These are phyloP conservation scores for Actinomortierella wolfii DNA, from an alignment of 371 early-diverging fungal genomes.

Conservation along the genomic window DNA sequence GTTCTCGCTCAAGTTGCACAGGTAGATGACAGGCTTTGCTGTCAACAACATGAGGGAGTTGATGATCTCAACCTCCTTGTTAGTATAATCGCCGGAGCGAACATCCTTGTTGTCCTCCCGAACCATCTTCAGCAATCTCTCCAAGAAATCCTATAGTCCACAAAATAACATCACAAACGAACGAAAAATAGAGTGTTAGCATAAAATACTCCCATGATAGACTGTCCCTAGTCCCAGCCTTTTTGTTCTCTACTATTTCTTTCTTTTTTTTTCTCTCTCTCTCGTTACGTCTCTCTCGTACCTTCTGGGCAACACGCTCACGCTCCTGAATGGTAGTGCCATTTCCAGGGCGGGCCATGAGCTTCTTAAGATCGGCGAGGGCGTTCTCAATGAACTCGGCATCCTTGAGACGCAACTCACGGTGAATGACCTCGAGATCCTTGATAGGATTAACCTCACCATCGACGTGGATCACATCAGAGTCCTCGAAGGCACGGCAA, in stretches of 20 bases:
- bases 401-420: conserved; percentile 92
- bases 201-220: no score
- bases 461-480: conserved; percentile 91
- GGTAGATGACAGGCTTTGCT: conserved; percentile 93
- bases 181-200: no score
- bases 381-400: conserved; percentile 69
- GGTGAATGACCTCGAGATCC: conserved; percentile 89
- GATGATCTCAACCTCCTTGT: conserved; percentile 75
- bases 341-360: conserved; percentile 40
- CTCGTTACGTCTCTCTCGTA: conserved; percentile 28
- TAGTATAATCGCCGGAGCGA: conserved; percentile 62
- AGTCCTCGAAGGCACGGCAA: conserved; percentile 83
- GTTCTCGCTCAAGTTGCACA: conserved; percentile 83
- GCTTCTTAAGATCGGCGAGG: conserved; percentile 52
- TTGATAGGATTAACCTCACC: conserved; percentile 86
- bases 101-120: conserved; percentile 58
- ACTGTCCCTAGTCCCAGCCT: no score
- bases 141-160: conserved; percentile 47
- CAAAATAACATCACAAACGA: conserved; percentile 4
- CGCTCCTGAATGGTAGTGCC: conserved; percentile 41
- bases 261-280: no score
- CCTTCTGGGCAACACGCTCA: conserved; percentile 33
- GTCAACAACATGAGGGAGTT: conserved; percentile 85
- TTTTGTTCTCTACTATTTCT: no score
- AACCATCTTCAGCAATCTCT: conserved; percentile 51